Evolutionary conservation across 768 basidiomycete species (phyloP).

Genomic region (Cyclocybe aegerita): DNA sequence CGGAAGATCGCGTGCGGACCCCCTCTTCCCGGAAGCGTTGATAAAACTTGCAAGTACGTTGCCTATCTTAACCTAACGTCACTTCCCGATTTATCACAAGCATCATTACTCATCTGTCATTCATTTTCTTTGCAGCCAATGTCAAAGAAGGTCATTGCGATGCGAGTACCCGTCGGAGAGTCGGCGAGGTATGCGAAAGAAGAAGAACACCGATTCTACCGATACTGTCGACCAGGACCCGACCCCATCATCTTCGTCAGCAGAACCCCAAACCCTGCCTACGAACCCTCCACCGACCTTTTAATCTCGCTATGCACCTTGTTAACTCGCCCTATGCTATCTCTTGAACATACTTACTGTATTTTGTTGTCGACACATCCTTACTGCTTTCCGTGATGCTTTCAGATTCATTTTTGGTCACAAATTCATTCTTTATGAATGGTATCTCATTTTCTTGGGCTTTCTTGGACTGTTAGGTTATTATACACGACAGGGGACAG

Average conservation of each 20-base stretch:
- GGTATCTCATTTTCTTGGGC: neutral
- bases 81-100: neutral
- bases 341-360: too few species aligned
- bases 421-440: neutral
- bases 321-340: too few species aligned
- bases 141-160: slow-evolving; percentile 62
- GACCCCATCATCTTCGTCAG: slow-evolving; percentile 12
- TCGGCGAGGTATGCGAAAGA: slow-evolving; percentile 65
- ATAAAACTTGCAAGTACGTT: slow-evolving; percentile 68
- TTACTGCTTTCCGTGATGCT: too few species aligned
- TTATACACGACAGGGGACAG: too few species aligned
- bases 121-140: slow-evolving; percentile 50
- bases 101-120: neutral
- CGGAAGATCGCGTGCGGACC: slow-evolving; percentile 72
- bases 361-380: too few species aligned
- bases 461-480: neutral
- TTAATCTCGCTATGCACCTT: neutral
- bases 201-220: slow-evolving; percentile 26
- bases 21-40: slow-evolving; percentile 48
- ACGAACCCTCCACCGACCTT: neutral
- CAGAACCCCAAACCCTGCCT: slow-evolving; percentile 7
- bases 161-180: slow-evolving; percentile 75
- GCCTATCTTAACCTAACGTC: slow-evolving; percentile 7
- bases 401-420: too few species aligned
- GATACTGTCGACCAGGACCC: slow-evolving; percentile 3